Evolutionary conservation across 306 rosid species (phyloP).

Genomic region (Vachellia collinsii): DNA sequence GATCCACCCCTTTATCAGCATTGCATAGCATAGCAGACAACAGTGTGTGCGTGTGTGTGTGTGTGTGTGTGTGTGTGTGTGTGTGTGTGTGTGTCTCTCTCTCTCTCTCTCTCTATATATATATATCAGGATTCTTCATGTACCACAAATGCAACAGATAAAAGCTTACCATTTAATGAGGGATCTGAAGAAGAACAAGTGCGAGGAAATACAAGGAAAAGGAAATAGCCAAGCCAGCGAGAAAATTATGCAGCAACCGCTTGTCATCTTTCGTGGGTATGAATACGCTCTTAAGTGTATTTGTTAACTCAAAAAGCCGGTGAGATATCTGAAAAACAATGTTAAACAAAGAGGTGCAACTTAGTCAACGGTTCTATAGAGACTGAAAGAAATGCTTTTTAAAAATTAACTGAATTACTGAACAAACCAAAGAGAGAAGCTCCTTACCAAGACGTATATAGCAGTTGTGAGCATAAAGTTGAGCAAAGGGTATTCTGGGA

Average conservation of each 20-base stretch:
- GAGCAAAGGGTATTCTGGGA: slow-evolving; percentile 94
- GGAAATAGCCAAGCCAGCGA: slow-evolving; percentile 65
- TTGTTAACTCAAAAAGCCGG: slow-evolving; percentile 89
- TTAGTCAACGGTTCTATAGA: slow-evolving; percentile 26
- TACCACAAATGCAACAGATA: slow-evolving; percentile 15
- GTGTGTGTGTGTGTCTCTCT: too few relatives aligned
- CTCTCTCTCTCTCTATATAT: too few relatives aligned
- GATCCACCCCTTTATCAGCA: neutral
- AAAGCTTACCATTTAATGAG: slow-evolving; percentile 63
- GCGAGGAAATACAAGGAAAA: slow-evolving; percentile 66
- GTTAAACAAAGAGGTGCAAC: slow-evolving; percentile 30
- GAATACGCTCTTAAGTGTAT: slow-evolving; percentile 77
- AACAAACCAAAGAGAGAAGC: slow-evolving; percentile 26
- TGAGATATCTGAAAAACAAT: slow-evolving; percentile 74
- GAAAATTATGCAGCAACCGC: slow-evolving; percentile 76
- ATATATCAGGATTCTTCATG: slow-evolving; percentile 1
- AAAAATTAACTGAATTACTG: neutral
- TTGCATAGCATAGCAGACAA: neutral
- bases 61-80: too few relatives aligned
- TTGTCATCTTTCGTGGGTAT: slow-evolving; percentile 85
- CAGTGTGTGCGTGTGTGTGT: too few relatives aligned
- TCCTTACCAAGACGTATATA: slow-evolving; percentile 74
- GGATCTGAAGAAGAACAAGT: slow-evolving; percentile 67
- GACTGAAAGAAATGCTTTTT: slow-evolving; percentile 20
- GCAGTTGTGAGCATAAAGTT: slow-evolving; percentile 97